Conservation (phyloP, 169 alveolate species). For the Eimeria maxima region DNA sequence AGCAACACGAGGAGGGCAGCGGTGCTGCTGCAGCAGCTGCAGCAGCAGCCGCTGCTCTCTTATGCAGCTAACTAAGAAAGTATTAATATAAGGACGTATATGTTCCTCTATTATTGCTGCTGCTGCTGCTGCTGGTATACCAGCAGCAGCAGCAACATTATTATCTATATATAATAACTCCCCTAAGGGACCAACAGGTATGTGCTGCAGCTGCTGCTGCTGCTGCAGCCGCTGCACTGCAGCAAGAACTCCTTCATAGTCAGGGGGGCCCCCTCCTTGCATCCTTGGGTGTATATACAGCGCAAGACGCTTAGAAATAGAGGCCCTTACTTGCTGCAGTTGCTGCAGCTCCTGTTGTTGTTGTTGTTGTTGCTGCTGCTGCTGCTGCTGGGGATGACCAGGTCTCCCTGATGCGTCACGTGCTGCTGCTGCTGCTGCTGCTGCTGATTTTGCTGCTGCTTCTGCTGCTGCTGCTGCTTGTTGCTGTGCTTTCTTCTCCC, state of each 20-base stretch:
- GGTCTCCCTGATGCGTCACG: neutral
- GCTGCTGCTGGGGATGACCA: too few species aligned
- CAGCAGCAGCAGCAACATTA: too few species aligned
- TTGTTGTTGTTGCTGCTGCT: constrained; percentile 31
- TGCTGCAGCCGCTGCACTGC: neutral
- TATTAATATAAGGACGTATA: constrained; percentile 1
- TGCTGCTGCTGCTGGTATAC: neutral
- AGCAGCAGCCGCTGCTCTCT: constrained; percentile 61
- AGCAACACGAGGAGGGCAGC: constrained; percentile 53
- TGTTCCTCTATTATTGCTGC: constrained; percentile 51
- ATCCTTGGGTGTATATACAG: constrained; percentile 8
- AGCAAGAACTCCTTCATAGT: neutral
- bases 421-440: too few species aligned
- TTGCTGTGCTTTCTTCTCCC: constrained; percentile 3
- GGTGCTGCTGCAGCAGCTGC: constrained; percentile 37
- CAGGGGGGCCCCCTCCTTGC: constrained; percentile 49
- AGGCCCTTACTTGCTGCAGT: constrained; percentile 1
- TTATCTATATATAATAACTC: too few species aligned
- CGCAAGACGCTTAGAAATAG: neutral
- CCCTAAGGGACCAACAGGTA: too few species aligned
- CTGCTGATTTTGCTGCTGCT: too few species aligned
- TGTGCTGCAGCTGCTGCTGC: neutral
- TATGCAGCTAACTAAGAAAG: constrained; percentile 45
- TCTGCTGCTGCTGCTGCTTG: too few species aligned
- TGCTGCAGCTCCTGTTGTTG: constrained; percentile 10